Conservation (phyloP, 768 basidiomycete genomes). For the Pholiota microspora region DNA sequence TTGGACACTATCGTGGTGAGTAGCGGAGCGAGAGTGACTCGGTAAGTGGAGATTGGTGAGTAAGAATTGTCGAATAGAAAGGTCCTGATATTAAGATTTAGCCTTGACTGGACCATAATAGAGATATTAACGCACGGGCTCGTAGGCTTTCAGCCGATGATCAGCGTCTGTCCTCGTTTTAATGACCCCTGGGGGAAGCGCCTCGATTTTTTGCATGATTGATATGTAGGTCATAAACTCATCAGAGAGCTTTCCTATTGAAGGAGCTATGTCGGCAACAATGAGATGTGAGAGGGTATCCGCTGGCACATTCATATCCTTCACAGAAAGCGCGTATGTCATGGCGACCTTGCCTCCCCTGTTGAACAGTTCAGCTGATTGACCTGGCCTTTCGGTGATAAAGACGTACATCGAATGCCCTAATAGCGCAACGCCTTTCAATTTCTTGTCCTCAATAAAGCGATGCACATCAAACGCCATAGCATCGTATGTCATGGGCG, state of each 20-base stretch:
- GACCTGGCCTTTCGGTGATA: neutral
- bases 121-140: constrained; percentile 47
- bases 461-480: constrained; percentile 80
- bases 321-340: constrained; percentile 54
- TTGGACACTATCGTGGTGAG: constrained; percentile 15
- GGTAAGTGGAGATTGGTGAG: constrained; percentile 72
- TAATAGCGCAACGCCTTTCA: constrained; percentile 67
- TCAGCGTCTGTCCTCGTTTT: constrained; percentile 70
- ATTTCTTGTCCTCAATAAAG: constrained; percentile 54
- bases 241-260: constrained; percentile 48
- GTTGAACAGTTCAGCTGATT: neutral
- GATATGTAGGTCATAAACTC: constrained; percentile 69
- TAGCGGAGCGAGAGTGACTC: constrained; percentile 19
- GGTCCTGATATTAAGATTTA: constrained; percentile 48
- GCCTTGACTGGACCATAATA: neutral
- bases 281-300: constrained; percentile 55
- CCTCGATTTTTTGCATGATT: constrained; percentile 75
- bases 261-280: constrained; percentile 82
- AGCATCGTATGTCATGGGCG: constrained; percentile 69
- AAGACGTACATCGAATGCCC: constrained; percentile 85
- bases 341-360: constrained; percentile 90
- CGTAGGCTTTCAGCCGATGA: constrained; percentile 55
- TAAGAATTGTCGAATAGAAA: constrained; percentile 75
- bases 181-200: constrained; percentile 38
- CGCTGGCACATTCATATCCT: constrained; percentile 35